Conservation (phyloP, 768 basidiomycete species). For the Naganishia onofrii region DNA sequence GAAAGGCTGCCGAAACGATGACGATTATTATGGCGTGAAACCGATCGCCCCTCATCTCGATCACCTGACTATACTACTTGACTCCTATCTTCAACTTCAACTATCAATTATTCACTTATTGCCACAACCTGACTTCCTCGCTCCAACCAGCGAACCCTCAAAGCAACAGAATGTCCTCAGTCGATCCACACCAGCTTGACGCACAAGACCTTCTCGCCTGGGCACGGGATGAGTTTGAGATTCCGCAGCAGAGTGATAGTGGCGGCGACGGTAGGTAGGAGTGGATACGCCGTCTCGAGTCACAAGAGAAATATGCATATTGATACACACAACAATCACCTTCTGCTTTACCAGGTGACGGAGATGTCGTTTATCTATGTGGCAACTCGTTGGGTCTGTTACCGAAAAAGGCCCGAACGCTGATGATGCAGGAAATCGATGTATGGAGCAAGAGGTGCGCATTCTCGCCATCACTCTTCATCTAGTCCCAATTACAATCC, state of each 20-base stretch:
- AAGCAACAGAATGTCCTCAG: neutral
- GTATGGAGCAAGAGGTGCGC: conserved; percentile 69
- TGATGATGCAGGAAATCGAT: conserved; percentile 76
- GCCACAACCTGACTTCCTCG: neutral
- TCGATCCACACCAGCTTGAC: conserved; percentile 24
- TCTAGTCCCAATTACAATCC: no score
- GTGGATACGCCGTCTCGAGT: no score
- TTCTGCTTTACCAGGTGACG: conserved; percentile 33
- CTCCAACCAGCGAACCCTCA: neutral
- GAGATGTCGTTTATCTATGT: conserved; percentile 70
- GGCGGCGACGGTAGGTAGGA: conserved; percentile 47
- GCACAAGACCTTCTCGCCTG: conserved; percentile 43
- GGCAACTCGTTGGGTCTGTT: conserved; percentile 91
- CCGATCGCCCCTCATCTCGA: neutral
- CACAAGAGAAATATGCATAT: no score
- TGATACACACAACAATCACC: no score
- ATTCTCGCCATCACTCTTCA: no score
- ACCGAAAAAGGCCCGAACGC: conserved; percentile 66
- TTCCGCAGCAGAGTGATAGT: conserved; percentile 44
- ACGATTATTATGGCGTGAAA: neutral
- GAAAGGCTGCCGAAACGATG: conserved; percentile 1
- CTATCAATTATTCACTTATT: no score
- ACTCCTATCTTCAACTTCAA: no score
- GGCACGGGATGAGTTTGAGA: conserved; percentile 50
- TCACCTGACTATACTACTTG: neutral